Evolutionary conservation across 192 early-diverging fungal genomes (phyloP), one percentile per base, ranked within the genome.

Genomic region (Pilaira anomala): DNA sequence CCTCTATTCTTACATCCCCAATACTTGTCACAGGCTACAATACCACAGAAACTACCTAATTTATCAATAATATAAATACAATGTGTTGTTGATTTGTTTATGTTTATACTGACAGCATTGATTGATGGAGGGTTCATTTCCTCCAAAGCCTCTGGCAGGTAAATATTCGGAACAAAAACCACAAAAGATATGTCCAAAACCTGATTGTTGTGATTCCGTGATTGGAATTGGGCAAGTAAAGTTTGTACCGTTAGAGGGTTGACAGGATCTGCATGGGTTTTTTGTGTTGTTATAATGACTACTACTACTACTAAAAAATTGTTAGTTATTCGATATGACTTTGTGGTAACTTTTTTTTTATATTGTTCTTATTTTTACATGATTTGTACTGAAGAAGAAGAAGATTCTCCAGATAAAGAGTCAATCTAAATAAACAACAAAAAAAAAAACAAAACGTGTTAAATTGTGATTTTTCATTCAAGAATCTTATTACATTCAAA

Each of bases 41-140:
- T 39, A 11, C 56, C 56, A 58, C 56, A 58, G 19, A 58, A 58
- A 22, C 33, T 58, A 41, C 55, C 55, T 58, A 55, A 8, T 29
- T 7, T 2, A 24, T 12, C 2, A 49, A 3, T 21, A 7, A 22
- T 16, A 53, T 18, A 16, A 7, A 42, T 7, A 58, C 21, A 42
- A 57, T n/a, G n/a, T n/a, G n/a, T n/a, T n/a, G n/a, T n/a, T 7
- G 9, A 55, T 19, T 18, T 8, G 18, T 3, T n/a, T n/a, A 53
- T 30, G 13, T 26, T 3, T 7, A 54, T 29, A 33, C 56, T 13
- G 22, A 58, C 56, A 58, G 36, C 56, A 58, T 42, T 58, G 56
- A 42, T 58, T 33, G 1, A 58, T 24, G 21, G 33, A 33, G 1
- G 56, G 56, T 24, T 12, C 22, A 14, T 58, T 25, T n/a, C 8